A percentile compares a stretch with the other conserved stretches of the same genome.
These are phyloP conservation scores for Quercus cerris DNA, from an alignment of 306 rosid genomes.

Conservation along the genomic window DNA sequence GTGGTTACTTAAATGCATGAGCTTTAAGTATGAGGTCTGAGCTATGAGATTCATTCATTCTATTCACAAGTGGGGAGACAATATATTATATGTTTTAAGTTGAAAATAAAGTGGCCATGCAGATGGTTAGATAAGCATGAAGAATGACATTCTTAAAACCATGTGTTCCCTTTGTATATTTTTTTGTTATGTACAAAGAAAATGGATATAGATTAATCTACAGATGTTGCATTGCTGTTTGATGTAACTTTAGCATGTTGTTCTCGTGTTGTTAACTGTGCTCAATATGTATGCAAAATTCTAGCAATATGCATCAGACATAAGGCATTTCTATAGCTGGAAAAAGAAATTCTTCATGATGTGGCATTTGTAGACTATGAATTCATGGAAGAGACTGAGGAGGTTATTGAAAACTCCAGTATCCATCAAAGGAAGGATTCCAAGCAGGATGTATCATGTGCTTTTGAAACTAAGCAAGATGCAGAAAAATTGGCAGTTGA, in stretches of 20 bases:
- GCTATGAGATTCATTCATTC: background rate
- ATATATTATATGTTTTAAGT: background rate
- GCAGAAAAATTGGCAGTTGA: constrained; percentile 61
- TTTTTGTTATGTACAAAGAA: background rate
- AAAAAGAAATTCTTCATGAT: constrained; percentile 11
- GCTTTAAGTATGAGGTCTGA: background rate
- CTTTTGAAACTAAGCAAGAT: constrained; percentile 34
- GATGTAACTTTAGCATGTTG: background rate
- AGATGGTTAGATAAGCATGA: background rate
- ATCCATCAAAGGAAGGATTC: constrained; percentile 21
- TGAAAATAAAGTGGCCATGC: background rate
- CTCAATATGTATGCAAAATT: background rate
- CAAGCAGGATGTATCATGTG: constrained; percentile 33
- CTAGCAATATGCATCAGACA: background rate
- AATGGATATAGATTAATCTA: background rate
- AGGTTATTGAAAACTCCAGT: constrained; percentile 38
- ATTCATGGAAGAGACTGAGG: constrained; percentile 45
- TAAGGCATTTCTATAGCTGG: constrained; percentile 13
- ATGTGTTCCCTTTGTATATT: background rate
- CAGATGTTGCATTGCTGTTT: background rate
- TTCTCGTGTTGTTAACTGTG: background rate
- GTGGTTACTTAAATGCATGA: background rate
- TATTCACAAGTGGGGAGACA: background rate
- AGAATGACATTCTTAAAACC: background rate
- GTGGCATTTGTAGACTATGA: constrained; percentile 30